A percentile compares a stretch with the other conserved stretches of the same genome.
phyloP scores from a whole-genome alignment of 192 early-diverging fungal species.

The Mortierella hygrophila region DNA sequence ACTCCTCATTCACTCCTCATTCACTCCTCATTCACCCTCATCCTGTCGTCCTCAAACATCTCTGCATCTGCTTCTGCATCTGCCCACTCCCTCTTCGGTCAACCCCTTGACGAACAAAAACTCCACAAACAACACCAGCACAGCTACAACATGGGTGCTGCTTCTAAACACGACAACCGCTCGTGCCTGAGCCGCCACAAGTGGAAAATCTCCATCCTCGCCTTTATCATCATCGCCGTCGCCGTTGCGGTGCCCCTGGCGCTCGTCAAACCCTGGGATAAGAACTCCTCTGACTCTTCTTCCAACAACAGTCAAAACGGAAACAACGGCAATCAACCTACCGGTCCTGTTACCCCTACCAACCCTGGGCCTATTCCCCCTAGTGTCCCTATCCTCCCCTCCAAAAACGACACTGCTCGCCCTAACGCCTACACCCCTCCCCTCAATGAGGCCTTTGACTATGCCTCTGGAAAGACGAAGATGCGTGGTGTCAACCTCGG shows the following conservation, averaged over 20 bases:
- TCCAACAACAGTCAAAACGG: background rate
- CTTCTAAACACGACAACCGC: conserved; percentile 4
- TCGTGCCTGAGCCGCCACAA: conserved; percentile 19
- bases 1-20: background rate
- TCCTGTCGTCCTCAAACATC: background rate
- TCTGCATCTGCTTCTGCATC: background rate
- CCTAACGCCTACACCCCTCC: conserved; percentile 55
- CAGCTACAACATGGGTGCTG: background rate
- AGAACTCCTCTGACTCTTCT: conserved; percentile 3
- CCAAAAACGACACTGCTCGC: conserved; percentile 25
- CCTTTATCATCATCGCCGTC: conserved; percentile 15
- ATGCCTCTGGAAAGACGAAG: conserved; percentile 30
- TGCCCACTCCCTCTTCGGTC: background rate
- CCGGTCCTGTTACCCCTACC: conserved; percentile 2
- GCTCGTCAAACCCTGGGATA: conserved; percentile 29
- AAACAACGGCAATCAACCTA: background rate
- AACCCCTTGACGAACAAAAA: background rate
- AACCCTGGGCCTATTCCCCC: background rate
- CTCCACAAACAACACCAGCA: background rate
- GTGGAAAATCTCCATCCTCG: conserved; percentile 25
- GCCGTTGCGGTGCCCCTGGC: conserved; percentile 28
- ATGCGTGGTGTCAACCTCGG: conserved; percentile 79
- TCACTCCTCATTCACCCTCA: background rate
- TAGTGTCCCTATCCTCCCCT: conserved; percentile 1
- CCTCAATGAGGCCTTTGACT: conserved; percentile 53